Conservation (phyloP, 2,329 filamentous ascomycete genomes). For the Aplosporella prunicola region DNA sequence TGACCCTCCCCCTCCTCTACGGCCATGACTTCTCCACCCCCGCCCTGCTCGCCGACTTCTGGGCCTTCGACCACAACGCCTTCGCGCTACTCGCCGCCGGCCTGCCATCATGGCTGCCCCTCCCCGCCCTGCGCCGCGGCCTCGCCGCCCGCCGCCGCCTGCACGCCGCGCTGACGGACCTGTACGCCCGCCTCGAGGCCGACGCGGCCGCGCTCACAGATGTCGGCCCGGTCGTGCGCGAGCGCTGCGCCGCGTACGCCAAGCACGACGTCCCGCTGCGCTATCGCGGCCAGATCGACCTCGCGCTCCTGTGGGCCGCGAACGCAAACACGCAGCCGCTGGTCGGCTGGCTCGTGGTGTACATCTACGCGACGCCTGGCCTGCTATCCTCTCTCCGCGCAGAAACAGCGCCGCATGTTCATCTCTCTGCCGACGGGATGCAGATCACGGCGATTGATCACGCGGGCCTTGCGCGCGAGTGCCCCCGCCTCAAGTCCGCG, state of each 20-base stretch:
- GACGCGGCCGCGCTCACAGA: slow-evolving; percentile 24
- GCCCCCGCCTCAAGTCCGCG: slow-evolving; percentile 28
- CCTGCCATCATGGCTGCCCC: slow-evolving; percentile 42
- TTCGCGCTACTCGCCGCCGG: slow-evolving; percentile 41
- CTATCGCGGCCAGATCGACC: slow-evolving; percentile 22
- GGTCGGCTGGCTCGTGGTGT: slow-evolving; percentile 30
- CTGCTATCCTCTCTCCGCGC: slow-evolving; percentile 22
- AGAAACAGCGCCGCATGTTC: slow-evolving; percentile 25
- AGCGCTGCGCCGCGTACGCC: slow-evolving; percentile 23
- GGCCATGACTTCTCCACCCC: slow-evolving; percentile 46
- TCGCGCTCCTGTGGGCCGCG: slow-evolving; percentile 45
- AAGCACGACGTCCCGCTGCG: slow-evolving; percentile 17
- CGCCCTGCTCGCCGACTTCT: slow-evolving; percentile 42
- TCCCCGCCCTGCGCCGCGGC: slow-evolving; percentile 39
- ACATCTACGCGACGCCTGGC: slow-evolving; percentile 19
- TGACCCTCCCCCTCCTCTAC: slow-evolving; percentile 13
- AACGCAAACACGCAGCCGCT: slow-evolving; percentile 42
- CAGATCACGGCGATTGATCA: slow-evolving; percentile 1
- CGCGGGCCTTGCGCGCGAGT: slow-evolving; percentile 14
- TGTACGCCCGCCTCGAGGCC: slow-evolving; percentile 20
- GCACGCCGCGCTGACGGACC: slow-evolving; percentile 18
- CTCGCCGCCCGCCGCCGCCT: slow-evolving; percentile 29
- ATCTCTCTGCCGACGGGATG: slow-evolving; percentile 12
- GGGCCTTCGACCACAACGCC: slow-evolving; percentile 43
- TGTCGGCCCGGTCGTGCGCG: slow-evolving; percentile 24